Evolutionary conservation across 202 grass and related monocot genomes (phyloP).

Genomic region (Carex arenaria): DNA sequence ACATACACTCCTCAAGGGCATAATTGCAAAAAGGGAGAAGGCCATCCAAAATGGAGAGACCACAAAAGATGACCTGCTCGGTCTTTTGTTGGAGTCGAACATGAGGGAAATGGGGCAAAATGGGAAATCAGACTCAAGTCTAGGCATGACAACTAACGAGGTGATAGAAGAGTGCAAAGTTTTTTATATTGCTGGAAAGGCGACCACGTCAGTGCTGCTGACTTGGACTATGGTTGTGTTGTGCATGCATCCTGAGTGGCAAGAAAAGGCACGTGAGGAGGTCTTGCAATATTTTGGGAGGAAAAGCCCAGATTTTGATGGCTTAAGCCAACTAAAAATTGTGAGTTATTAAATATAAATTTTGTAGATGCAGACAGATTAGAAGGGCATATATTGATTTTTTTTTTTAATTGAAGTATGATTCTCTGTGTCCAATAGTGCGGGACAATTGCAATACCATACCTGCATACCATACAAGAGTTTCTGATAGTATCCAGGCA

Average conservation of each 20-base stretch:
- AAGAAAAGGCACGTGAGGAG: constrained; percentile 60
- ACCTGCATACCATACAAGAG: not conserved
- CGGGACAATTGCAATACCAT: not conserved
- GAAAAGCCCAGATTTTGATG: constrained; percentile 38
- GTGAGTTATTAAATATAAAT: constrained; percentile 27
- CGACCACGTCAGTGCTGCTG: constrained; percentile 62
- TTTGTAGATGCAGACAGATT: not conserved
- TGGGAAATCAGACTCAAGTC: constrained; percentile 5
- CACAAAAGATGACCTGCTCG: constrained; percentile 50
- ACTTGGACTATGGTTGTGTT: constrained; percentile 72
- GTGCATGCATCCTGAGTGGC: constrained; percentile 59
- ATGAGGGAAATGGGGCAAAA: constrained; percentile 25
- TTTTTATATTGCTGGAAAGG: constrained; percentile 79
- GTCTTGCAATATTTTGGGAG: constrained; percentile 44
- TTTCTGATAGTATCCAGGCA: not conserved
- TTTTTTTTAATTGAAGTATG: not conserved
- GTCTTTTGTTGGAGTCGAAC: constrained; percentile 59
- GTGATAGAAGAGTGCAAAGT: constrained; percentile 82
- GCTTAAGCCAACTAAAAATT: constrained; percentile 46
- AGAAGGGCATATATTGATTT: not conserved
- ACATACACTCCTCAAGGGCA: constrained; percentile 33
- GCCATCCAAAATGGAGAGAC: constrained; percentile 36
- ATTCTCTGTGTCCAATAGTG: not conserved
- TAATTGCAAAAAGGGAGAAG: constrained; percentile 47
- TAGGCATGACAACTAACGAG: constrained; percentile 51